phyloP scores from a whole-genome alignment of 371 early-diverging fungal genomes.

The Haplosporangium sp. region DNA sequence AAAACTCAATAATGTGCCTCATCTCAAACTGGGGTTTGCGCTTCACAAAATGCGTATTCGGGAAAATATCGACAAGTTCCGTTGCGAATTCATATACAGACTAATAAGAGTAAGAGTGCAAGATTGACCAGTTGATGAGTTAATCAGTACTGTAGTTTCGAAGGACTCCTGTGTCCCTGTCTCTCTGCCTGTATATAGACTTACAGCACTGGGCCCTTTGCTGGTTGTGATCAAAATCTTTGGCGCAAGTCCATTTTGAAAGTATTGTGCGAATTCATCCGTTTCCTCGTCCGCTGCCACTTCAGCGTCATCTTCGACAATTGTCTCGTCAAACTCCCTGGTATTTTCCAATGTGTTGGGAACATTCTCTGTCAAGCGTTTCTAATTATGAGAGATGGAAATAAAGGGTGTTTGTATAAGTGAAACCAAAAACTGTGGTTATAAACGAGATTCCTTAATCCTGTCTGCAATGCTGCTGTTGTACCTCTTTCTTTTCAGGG shows the following conservation, averaged over 20 bases:
- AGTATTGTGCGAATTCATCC: conserved; percentile 95
- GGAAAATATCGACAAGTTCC: conserved; percentile 92
- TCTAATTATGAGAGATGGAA: conserved; percentile 55
- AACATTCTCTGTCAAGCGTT: conserved; percentile 90
- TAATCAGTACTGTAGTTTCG: background rate
- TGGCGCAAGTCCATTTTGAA: conserved; percentile 82
- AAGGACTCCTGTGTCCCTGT: no score
- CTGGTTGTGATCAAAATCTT: conserved; percentile 97
- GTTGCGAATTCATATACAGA: conserved; percentile 85
- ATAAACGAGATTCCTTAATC: background rate
- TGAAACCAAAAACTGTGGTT: no score
- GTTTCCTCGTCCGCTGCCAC: conserved; percentile 89
- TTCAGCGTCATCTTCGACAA: conserved; percentile 86
- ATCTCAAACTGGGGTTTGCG: conserved; percentile 89
- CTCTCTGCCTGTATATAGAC: no score
- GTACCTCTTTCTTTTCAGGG: conserved; percentile 87
- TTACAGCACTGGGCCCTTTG: conserved; percentile 66
- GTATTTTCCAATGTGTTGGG: conserved; percentile 94
- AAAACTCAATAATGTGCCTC: conserved; percentile 90
- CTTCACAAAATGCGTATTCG: conserved; percentile 90
- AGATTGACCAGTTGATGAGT: background rate
- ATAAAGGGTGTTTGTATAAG: background rate
- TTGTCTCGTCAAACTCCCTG: conserved; percentile 93
- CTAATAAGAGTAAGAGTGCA: conserved; percentile 21
- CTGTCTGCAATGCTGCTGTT: background rate